These are phyloP conservation scores for Gossypium laxum DNA, from an alignment of 441 rosid species.

Conservation along the genomic window DNA sequence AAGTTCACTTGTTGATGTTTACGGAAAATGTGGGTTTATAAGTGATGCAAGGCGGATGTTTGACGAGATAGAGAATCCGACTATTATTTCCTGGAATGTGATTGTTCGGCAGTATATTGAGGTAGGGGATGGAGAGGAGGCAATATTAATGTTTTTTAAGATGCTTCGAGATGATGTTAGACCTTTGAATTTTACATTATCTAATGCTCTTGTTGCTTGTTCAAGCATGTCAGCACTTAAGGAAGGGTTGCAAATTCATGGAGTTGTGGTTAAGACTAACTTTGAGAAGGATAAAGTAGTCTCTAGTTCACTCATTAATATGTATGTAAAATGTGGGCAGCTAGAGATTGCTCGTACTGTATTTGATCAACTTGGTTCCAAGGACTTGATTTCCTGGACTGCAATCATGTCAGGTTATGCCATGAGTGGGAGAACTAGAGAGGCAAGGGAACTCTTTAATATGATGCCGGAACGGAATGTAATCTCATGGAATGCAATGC, in stretches of 20 bases:
- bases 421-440: slow-evolving; percentile 40
- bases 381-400: slow-evolving; percentile 62
- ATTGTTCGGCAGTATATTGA: slow-evolving; percentile 73
- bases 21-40: slow-evolving; percentile 62
- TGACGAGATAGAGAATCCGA: slow-evolving; percentile 53
- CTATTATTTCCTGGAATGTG: slow-evolving; percentile 74
- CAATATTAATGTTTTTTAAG: slow-evolving; percentile 49
- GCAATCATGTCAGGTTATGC: slow-evolving; percentile 63
- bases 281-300: slow-evolving; percentile 42
- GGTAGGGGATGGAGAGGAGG: slow-evolving; percentile 47
- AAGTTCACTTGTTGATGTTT: slow-evolving; percentile 68
- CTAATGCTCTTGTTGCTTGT: slow-evolving; percentile 64
- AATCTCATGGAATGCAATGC: slow-evolving; percentile 72
- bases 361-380: slow-evolving; percentile 45
- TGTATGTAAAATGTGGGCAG: slow-evolving; percentile 57
- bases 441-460: slow-evolving; percentile 63
- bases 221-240: slow-evolving; percentile 36
- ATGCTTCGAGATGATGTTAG: slow-evolving; percentile 34
- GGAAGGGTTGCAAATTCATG: slow-evolving; percentile 70
- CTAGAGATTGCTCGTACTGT: slow-evolving; percentile 48
- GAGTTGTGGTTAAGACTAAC: slow-evolving; percentile 34
- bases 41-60: slow-evolving; percentile 58
- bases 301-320: slow-evolving; percentile 51
- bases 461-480: slow-evolving; percentile 66
- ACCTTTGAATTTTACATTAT: slow-evolving; percentile 58